Percentiles rank a stretch among this genome's conserved stretches.
These are phyloP conservation scores for Yamadazyma ubonensis DNA, from an alignment of 805 yeast genomes.

Conservation along the genomic window DNA sequence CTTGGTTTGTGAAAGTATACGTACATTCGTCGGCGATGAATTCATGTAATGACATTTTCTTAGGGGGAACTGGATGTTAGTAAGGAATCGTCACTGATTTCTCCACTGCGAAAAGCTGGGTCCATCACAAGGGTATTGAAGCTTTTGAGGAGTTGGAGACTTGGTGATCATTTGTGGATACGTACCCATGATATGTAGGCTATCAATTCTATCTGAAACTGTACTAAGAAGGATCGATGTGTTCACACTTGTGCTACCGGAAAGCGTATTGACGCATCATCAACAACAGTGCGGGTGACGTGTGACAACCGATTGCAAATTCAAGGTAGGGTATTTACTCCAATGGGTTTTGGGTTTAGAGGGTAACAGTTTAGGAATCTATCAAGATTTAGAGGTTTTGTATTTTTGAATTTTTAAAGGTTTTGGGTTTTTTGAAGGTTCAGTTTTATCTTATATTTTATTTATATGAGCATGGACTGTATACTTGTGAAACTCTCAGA, in stretches of 20 bases:
- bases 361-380: too few relatives aligned
- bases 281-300: slow-evolving; percentile 5
- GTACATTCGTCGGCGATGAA: slow-evolving; percentile 45
- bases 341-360: too few relatives aligned
- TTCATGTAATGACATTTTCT: slow-evolving; percentile 47
- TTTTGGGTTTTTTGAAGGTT: too few relatives aligned
- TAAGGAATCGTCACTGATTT: background rate
- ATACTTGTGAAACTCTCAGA: background rate
- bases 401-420: too few relatives aligned
- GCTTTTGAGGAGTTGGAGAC: background rate
- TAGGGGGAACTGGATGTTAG: slow-evolving; percentile 34
- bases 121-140: background rate
- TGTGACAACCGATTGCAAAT: slow-evolving; percentile 5
- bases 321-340: too few relatives aligned
- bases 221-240: slow-evolving; percentile 1
- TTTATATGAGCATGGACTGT: too few relatives aligned
- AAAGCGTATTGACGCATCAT: slow-evolving; percentile 4
- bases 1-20: slow-evolving; percentile 20
- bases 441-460: too few relatives aligned
- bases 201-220: slow-evolving; percentile 3
- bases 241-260: background rate
- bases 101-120: background rate
- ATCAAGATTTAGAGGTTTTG: too few relatives aligned
- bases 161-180: background rate
- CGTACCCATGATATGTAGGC: slow-evolving; percentile 13